Percentiles rank a stretch among this genome's conserved stretches.
These are phyloP conservation scores for Fragaria vesca DNA, from an alignment of 306 rosid species.

Conservation along the genomic window DNA sequence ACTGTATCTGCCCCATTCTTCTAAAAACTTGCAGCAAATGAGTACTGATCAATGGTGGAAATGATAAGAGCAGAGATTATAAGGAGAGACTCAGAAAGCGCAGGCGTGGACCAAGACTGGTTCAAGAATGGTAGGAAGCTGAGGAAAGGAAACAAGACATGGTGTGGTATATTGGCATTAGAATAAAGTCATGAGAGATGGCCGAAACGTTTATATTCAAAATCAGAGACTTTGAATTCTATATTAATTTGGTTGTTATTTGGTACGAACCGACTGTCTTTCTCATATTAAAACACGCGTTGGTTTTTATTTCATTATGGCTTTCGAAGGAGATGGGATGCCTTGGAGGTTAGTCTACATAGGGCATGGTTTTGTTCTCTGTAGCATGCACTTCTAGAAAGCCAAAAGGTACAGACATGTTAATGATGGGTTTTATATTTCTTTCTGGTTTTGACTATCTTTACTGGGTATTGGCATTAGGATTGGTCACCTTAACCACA, in stretches of 20 bases:
- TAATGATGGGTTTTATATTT: not conserved
- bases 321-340: not conserved
- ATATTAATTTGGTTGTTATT: not conserved
- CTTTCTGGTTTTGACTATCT: not conserved
- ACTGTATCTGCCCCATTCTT: not conserved
- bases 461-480: not conserved
- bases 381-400: constrained; percentile 30
- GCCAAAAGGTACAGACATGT: not conserved
- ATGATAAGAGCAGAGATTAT: not conserved
- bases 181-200: constrained; percentile 4
- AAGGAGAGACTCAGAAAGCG: not conserved
- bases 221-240: not conserved
- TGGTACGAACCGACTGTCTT: constrained; percentile 6
- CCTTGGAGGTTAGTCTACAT: not conserved
- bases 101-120: constrained; percentile 52
- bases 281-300: constrained; percentile 6
- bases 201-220: not conserved
- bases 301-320: not conserved
- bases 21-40: not conserved
- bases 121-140: constrained; percentile 48
- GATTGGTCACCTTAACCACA: not conserved
- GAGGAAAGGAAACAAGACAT: not conserved
- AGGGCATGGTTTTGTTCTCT: not conserved
- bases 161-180: not conserved
- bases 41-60: not conserved